Percentiles rank a stretch among this genome's conserved stretches.
These are phyloP conservation scores for Silybum marianum DNA, from an alignment of 129 eudicot genomes.

Conservation along the genomic window DNA sequence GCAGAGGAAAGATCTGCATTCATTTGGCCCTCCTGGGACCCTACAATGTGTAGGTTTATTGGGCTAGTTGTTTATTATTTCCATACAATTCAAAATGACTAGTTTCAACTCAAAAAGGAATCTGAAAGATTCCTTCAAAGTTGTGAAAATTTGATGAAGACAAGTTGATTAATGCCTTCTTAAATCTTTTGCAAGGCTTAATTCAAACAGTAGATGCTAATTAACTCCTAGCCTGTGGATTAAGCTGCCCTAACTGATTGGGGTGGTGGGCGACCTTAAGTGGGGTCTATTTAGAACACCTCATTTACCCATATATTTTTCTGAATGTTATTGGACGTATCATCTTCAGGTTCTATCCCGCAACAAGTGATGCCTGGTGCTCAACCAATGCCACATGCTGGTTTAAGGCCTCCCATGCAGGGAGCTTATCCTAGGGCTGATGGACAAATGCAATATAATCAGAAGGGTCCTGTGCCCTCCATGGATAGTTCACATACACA, in stretches of 20 bases:
- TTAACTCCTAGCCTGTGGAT: neutral
- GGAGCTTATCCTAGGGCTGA: constrained; percentile 46
- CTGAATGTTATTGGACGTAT: constrained; percentile 4
- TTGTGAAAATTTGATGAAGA: neutral
- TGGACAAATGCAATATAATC: constrained; percentile 56
- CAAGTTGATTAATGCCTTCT: constrained; percentile 1
- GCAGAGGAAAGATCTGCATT: neutral
- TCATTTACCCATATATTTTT: neutral
- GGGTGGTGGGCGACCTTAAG: neutral
- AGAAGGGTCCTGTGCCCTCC: constrained; percentile 41
- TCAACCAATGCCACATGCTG: constrained; percentile 59
- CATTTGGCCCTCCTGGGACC: neutral
- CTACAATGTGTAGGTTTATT: neutral
- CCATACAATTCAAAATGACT: neutral
- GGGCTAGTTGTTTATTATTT: neutral
- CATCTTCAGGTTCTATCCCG: constrained; percentile 58
- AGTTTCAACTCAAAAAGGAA: constrained; percentile 9
- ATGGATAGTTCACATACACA: constrained; percentile 46
- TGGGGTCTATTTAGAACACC: neutral
- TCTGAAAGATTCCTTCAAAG: neutral
- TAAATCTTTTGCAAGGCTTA: neutral
- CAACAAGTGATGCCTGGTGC: constrained; percentile 61
- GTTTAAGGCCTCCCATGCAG: constrained; percentile 61
- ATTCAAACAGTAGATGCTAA: constrained; percentile 8
- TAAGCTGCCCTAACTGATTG: neutral